These are phyloP conservation scores for Eucalyptus marginata DNA, from an alignment of 345 rosid genomes.

Conservation along the genomic window DNA sequence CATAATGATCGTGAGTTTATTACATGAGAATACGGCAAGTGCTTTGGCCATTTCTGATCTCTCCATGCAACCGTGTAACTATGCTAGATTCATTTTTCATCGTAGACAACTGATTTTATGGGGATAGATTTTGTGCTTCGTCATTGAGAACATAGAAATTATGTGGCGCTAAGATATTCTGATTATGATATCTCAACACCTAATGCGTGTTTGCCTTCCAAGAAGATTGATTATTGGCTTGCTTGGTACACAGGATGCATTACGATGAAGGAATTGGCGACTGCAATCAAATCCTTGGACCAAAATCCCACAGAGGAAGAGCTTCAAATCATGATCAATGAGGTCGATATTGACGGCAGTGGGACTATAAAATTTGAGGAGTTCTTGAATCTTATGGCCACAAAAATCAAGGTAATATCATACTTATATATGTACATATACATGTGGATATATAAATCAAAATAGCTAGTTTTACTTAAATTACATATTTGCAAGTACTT, in stretches of 20 bases:
- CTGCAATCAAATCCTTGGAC: constrained; percentile 38
- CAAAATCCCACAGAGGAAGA: constrained; percentile 56
- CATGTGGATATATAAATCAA: too few species aligned
- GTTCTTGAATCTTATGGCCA: constrained; percentile 63
- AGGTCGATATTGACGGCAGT: constrained; percentile 33
- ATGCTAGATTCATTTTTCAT: not conserved
- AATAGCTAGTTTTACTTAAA: not conserved
- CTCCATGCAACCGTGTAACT: not conserved
- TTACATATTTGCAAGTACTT: not conserved
- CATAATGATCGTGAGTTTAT: not conserved
- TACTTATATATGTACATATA: not conserved
- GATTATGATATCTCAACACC: not conserved
- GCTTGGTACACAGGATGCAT: constrained; percentile 30
- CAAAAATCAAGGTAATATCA: constrained; percentile 43
- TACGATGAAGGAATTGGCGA: constrained; percentile 40
- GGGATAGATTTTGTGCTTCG: not conserved
- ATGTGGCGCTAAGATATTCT: not conserved
- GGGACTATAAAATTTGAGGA: constrained; percentile 58
- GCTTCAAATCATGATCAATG: constrained; percentile 41
- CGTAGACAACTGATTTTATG: not conserved
- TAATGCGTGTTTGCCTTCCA: not conserved
- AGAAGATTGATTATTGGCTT: not conserved
- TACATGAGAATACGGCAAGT: not conserved
- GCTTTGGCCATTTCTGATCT: not conserved
- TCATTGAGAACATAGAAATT: not conserved